Evolutionary conservation across 176 grass and related monocot species (phyloP), one percentile per base, ranked within the genome.

Genomic region (Metroxylon sagu): DNA sequence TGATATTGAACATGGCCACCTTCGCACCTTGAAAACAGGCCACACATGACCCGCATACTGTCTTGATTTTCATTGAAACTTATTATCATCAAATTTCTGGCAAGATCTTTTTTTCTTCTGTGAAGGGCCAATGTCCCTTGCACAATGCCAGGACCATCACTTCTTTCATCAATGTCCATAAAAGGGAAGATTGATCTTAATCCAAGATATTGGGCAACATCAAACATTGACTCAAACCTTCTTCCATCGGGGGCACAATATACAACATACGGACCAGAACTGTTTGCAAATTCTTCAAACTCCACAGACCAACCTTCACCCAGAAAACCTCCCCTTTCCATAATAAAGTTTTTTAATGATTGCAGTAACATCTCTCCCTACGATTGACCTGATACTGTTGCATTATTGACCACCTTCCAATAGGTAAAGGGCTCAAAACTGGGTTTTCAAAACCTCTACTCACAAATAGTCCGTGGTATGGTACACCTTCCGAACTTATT

Each of bases 11-110:
- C 93, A 98, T 19, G 93, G 79, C 56, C 85, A 58, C 66, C 93
- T 81, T 82, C 76, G 91, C 39, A 89, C 79, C 64, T 69, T 92
- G 73, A 98, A 98, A 60, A 85, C 56, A 59, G 93, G 93, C 49
- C 77, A 77, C 61, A 79, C 15, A 53, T 67, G 18, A 55, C 27
- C 79, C 68, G 79, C 70, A 65, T 60, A 52, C 71, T 73, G 35
- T 89, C 87, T 56, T 92, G 81, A 62, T 68, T 80, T 69, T 88
- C 87, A 57, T 73, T 19, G 61, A 83, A 79, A 62, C 73, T 88
- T 70, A 78, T 68, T 59, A 73, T 17, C 62, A 74, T 29, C 59
- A 77, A 83, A 69, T 72, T 71, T 73, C 84, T 86, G 61, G 79
- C 54, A 80, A 72, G 39, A 76, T 88, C 75, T 77, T 78, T 92